Base-by-base conservation (phyloP, 2,329 filamentous ascomycete genomes). In the Fusarium pininemorale region DNA sequence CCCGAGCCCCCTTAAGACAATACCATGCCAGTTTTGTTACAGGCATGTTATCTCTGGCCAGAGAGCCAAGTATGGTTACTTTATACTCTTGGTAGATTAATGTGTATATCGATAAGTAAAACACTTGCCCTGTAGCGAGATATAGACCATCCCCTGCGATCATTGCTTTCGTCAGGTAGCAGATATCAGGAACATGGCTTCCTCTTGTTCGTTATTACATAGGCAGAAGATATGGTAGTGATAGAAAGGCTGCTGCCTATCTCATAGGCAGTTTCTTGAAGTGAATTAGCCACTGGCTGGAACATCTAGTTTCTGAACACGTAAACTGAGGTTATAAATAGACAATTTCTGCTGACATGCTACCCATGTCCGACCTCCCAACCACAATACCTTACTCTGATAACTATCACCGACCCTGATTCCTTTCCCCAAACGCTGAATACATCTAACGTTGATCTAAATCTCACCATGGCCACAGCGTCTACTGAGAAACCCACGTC, bases 21-120 rank as follows among this genome's bases (percentile, higher is more conserved):
- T n/a, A 18, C 14, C 10, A 13, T 4, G 22, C 7, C 15, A 16
- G 0, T 9, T 18, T n/a, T 3, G 5, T 6, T n/a, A 12, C 7
- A 12, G 5, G 8, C 16, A 12, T n/a, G 4, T 7, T 32, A 7
- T 13, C 10, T n/a, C 5, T 13, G 7, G 32, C 32, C 15, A n/a
- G 7, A 18, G 3, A 50, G 5, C 3, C 7, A 3, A 35, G 1
- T 20, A 8, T 24, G 1, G 7, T 3, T 7, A 8, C 6, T 24
- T 20, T 0, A 14, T 4, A 15, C 4, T 5, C 7, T 20, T 11
- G 0, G 2, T 20, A 11, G 14, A 3, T 11, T 2, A 11, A 8
- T 15, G 1, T 7, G 4, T 7, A 8, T 7, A 7, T 35, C 3
- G 2, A 8, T 4, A 20, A 15, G 7, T 15, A 11, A 7, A 13